Conservation (phyloP, 2,329 filamentous ascomycete species). For the Hortaea werneckii region DNA sequence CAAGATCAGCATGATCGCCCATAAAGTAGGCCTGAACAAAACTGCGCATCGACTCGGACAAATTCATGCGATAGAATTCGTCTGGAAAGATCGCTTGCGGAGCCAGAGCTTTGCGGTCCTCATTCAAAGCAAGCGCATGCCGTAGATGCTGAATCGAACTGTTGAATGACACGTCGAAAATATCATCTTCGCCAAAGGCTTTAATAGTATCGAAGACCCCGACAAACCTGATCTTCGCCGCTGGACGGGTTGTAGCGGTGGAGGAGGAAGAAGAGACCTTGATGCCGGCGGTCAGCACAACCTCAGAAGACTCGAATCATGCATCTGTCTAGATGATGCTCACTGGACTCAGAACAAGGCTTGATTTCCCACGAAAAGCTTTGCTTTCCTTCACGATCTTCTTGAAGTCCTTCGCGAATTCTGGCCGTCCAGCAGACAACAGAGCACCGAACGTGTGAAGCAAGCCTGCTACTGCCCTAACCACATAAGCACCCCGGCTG, state of each 20-base stretch:
- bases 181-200: conserved; percentile 14
- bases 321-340: not conserved
- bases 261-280: conserved; percentile 7
- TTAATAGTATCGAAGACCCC: conserved; percentile 31
- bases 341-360: conserved; percentile 6
- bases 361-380: not conserved
- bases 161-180: conserved; percentile 25
- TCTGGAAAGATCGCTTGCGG: conserved; percentile 19
- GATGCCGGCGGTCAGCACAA: too few relatives aligned
- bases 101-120: conserved; percentile 22
- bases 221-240: conserved; percentile 29
- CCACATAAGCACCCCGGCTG: conserved; percentile 32
- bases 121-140: conserved; percentile 32
- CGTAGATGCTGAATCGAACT: conserved; percentile 27
- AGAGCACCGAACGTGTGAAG: conserved; percentile 27
- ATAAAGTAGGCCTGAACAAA: conserved; percentile 33
- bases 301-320: too few relatives aligned
- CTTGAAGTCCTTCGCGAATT: conserved; percentile 22
- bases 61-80: conserved; percentile 9
- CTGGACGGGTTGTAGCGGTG: conserved; percentile 9
- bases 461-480: conserved; percentile 31
- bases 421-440: conserved; percentile 10
- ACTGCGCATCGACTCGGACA: conserved; percentile 12
- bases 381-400: conserved; percentile 13
- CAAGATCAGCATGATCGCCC: conserved; percentile 30